Conservation (phyloP, 164 flowering plant species). For the Tetracentron sinense region DNA sequence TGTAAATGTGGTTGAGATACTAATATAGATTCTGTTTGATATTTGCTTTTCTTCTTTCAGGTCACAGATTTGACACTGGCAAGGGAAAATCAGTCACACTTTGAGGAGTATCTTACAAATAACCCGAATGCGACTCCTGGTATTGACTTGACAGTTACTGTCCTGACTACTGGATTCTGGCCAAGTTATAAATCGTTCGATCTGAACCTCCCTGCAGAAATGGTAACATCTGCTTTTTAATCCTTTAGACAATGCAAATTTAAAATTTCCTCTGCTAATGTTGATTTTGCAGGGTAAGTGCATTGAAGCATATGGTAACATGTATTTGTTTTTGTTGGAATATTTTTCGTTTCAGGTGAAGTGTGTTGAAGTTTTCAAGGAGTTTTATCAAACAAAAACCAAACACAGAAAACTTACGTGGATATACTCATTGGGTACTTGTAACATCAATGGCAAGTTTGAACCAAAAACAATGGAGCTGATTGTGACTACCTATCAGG, state of each 20-base stretch:
- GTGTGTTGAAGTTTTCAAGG: slow-evolving; percentile 84
- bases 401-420: slow-evolving; percentile 89
- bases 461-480: slow-evolving; percentile 76
- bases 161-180: slow-evolving; percentile 81
- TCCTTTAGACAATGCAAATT: neutral
- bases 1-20: neutral
- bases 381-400: slow-evolving; percentile 79
- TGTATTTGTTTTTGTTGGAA: neutral
- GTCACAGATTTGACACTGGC: slow-evolving; percentile 78
- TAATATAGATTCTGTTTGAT: neutral
- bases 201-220: slow-evolving; percentile 75
- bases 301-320: neutral
- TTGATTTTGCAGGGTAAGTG: slow-evolving; percentile 23
- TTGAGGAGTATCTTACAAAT: slow-evolving; percentile 51
- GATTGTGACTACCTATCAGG: slow-evolving; percentile 87
- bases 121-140: slow-evolving; percentile 57
- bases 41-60: slow-evolving; percentile 21
- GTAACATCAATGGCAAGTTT: slow-evolving; percentile 78
- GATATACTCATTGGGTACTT: slow-evolving; percentile 89
- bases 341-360: slow-evolving; percentile 45
- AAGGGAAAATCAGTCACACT: slow-evolving; percentile 58
- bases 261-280: neutral
- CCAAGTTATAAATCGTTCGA: slow-evolving; percentile 81
- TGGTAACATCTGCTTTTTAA: slow-evolving; percentile 36
- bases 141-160: slow-evolving; percentile 80